Evolutionary conservation across 805 yeast genomes (phyloP).

Genomic region (Zygotorulaspora chibaensis): DNA sequence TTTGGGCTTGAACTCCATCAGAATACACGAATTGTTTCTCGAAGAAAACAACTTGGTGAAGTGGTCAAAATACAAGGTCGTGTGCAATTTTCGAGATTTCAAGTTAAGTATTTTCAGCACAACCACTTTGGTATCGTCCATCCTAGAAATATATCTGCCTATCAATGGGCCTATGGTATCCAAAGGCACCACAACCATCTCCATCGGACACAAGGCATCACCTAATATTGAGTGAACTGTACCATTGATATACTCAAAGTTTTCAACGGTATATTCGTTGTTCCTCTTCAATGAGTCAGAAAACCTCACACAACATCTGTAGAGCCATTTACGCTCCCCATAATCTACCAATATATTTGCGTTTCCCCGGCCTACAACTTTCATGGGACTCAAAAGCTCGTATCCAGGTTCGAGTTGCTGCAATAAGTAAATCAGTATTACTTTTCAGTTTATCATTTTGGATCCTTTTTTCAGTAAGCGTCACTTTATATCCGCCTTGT

Average conservation of each 20-base stretch:
- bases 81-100: conserved; percentile 1
- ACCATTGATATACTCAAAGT: conserved; percentile 16
- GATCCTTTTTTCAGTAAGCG: no score
- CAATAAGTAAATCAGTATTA: background rate
- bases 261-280: conserved; percentile 22
- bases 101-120: conserved; percentile 23
- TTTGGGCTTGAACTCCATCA: conserved; percentile 34
- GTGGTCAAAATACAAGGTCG: conserved; percentile 20
- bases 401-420: background rate
- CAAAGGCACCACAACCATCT: conserved; percentile 7
- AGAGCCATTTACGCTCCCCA: conserved; percentile 15
- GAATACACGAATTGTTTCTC: background rate
- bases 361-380: conserved; percentile 25
- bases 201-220: conserved; percentile 15
- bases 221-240: conserved; percentile 14
- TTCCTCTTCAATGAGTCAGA: conserved; percentile 14
- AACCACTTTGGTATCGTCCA: conserved; percentile 14
- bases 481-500: no score
- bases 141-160: background rate
- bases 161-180: conserved; percentile 3
- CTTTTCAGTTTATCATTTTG: no score
- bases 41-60: conserved; percentile 21
- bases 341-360: conserved; percentile 26
- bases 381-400: conserved; percentile 7
- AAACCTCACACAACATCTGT: conserved; percentile 26